A percentile compares a stretch with the other conserved stretches of the same genome.
Conservation (phyloP, 192 early-diverging fungal species). For the Thamnidium elegans region DNA sequence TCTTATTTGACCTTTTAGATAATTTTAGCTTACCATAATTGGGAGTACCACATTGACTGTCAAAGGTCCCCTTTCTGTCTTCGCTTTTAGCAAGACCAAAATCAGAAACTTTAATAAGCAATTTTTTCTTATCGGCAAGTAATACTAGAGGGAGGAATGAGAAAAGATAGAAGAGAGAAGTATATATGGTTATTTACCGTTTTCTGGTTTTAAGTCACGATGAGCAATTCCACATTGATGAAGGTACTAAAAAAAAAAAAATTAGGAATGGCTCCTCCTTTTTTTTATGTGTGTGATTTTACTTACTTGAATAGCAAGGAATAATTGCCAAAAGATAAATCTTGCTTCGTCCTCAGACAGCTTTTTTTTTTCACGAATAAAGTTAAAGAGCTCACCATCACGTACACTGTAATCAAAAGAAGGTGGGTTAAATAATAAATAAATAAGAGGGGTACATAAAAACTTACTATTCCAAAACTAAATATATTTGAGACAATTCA, state of each 20-base stretch:
- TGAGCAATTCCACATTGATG: constrained; percentile 82
- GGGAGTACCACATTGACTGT: constrained; percentile 85
- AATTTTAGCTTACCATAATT: constrained; percentile 53
- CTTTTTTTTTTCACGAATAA: constrained; percentile 72
- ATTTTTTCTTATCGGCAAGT: constrained; percentile 41
- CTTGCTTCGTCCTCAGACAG: constrained; percentile 78
- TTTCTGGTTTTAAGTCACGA: constrained; percentile 89
- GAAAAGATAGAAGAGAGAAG: not conserved
- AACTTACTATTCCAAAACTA: constrained; percentile 29
- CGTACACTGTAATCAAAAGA: constrained; percentile 49
- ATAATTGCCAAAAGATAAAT: constrained; percentile 73
- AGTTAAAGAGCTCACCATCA: constrained; percentile 93
- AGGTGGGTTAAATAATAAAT: not conserved
- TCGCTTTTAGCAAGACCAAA: constrained; percentile 85
- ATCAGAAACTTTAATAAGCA: constrained; percentile 85
- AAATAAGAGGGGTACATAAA: not conserved
- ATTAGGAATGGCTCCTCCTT: not conserved
- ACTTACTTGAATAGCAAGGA: constrained; percentile 63
- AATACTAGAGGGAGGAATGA: constrained; percentile 31
- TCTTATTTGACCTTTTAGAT: not conserved
- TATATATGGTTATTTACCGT: constrained; percentile 19
- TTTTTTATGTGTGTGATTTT: not conserved
- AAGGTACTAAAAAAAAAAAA: constrained; percentile 59
- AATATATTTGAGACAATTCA: constrained; percentile 11
- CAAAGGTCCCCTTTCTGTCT: not conserved